Conservation (phyloP, 345 rosid genomes). For the Raphanus raphanistrum region DNA sequence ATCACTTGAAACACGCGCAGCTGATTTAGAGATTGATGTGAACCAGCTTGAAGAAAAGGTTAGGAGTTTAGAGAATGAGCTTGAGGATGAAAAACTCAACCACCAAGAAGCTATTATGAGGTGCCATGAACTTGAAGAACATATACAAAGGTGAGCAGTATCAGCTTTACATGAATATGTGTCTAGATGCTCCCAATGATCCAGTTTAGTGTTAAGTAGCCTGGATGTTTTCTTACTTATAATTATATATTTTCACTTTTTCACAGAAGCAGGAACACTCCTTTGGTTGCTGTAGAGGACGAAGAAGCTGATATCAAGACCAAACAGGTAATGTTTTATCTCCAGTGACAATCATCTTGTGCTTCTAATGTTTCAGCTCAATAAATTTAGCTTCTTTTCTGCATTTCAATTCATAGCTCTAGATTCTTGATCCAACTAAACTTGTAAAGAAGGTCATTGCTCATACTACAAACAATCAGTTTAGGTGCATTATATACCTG, state of each 20-base stretch:
- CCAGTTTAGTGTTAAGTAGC: not conserved
- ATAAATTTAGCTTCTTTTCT: not conserved
- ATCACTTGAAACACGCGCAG: conserved; percentile 76
- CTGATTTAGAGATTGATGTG: conserved; percentile 66
- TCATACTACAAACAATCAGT: not conserved
- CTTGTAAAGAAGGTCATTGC: not conserved
- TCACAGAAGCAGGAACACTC: conserved; percentile 45
- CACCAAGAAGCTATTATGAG: conserved; percentile 57
- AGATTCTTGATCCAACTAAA: not conserved
- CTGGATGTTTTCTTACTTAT: not conserved
- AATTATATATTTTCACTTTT: not conserved
- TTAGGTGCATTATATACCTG: not conserved
- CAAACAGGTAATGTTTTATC: conserved; percentile 55
- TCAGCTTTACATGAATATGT: not conserved
- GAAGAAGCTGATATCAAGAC: conserved; percentile 51
- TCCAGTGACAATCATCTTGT: not conserved
- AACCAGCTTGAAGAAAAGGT: conserved; percentile 59
- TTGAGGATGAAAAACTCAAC: conserved; percentile 59
- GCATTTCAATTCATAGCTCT: not conserved
- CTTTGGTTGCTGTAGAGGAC: conserved; percentile 46
- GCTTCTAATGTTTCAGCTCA: not conserved
- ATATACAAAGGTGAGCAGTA: conserved; percentile 52
- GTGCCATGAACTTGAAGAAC: conserved; percentile 81
- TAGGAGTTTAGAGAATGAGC: conserved; percentile 56
- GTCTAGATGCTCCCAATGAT: not conserved